Conservation (phyloP, 192 early-diverging fungal genomes). For the Chytriomyces sp. region DNA sequence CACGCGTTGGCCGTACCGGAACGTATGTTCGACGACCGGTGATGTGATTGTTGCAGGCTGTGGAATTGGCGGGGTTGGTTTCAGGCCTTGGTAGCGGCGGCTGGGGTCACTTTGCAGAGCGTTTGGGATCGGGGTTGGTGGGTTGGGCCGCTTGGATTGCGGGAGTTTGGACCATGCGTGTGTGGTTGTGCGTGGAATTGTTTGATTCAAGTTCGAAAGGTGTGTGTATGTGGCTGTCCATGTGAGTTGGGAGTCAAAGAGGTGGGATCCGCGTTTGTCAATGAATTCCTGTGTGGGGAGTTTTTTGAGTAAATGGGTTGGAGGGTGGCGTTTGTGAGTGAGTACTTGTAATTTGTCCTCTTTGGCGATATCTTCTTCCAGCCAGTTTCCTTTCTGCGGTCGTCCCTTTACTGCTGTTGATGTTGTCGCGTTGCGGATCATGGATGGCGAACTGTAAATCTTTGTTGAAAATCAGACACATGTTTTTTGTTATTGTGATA, state of each 20-base stretch:
- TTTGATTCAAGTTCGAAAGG: not conserved
- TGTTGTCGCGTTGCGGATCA: not conserved
- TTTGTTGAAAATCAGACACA: no score
- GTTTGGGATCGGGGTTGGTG: not conserved
- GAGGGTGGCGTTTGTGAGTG: not conserved
- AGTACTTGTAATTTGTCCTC: conserved; percentile 12
- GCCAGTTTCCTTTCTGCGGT: conserved; percentile 19
- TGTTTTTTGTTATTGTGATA: no score
- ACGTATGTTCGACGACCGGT: not conserved
- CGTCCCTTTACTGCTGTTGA: conserved; percentile 2
- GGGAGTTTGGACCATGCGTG: conserved; percentile 1
- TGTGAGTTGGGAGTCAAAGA: not conserved
- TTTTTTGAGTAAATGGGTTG: not conserved
- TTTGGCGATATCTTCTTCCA: conserved; percentile 8
- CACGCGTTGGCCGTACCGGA: conserved; percentile 11
- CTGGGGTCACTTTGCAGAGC: conserved; percentile 9
- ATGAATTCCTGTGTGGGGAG: not conserved
- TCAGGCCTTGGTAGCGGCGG: conserved; percentile 6
- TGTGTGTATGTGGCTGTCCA: conserved; percentile 17
- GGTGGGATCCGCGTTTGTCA: not conserved
- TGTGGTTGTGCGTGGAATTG: not conserved
- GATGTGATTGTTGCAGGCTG: not conserved
- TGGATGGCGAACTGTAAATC: not conserved
- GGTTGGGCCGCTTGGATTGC: not conserved
- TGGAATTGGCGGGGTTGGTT: not conserved